phyloP scores from a whole-genome alignment of 2,329 filamentous ascomycete genomes.

The Penicillium sp. region DNA sequence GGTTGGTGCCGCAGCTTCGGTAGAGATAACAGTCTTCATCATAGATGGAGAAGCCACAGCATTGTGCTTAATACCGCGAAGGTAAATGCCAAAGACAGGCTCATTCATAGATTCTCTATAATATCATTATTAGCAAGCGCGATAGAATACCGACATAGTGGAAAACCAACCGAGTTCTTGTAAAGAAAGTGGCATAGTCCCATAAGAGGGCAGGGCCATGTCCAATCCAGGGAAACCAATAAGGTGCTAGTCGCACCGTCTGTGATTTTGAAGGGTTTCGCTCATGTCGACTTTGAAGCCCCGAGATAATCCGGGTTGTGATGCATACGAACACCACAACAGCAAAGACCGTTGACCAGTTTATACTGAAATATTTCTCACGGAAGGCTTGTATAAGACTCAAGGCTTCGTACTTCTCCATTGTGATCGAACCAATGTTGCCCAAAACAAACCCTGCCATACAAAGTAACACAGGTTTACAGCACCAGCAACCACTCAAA shows the following conservation, averaged over 20 bases:
- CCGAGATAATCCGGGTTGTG: conserved; percentile 40
- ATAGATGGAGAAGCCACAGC: conserved; percentile 52
- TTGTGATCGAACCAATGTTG: conserved; percentile 5
- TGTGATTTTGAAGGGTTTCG: conserved; percentile 25
- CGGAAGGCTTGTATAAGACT: conserved; percentile 20
- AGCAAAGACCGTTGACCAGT: conserved; percentile 28
- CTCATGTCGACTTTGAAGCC: conserved; percentile 30
- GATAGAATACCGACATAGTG: neutral
- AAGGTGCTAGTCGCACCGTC: conserved; percentile 52
- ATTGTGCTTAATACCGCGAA: conserved; percentile 51
- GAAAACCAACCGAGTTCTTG: conserved; percentile 39
- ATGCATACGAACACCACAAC: conserved; percentile 35
- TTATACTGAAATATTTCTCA: conserved; percentile 21
- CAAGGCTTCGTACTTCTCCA: conserved; percentile 20
- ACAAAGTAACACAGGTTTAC: neutral
- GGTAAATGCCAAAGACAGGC: conserved; percentile 50
- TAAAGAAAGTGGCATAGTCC: conserved; percentile 46
- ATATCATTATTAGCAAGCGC: conserved; percentile 18
- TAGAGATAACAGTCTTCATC: conserved; percentile 40
- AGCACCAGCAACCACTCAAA: neutral
- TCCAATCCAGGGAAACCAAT: conserved; percentile 60
- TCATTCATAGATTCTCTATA: conserved; percentile 38
- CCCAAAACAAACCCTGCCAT: neutral
- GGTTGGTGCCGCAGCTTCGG: conserved; percentile 28
- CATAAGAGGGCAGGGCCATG: conserved; percentile 52